A percentile compares a stretch with the other conserved stretches of the same genome.
phyloP scores from a whole-genome alignment of 441 rosid genomes.

The Hura crepitans region DNA sequence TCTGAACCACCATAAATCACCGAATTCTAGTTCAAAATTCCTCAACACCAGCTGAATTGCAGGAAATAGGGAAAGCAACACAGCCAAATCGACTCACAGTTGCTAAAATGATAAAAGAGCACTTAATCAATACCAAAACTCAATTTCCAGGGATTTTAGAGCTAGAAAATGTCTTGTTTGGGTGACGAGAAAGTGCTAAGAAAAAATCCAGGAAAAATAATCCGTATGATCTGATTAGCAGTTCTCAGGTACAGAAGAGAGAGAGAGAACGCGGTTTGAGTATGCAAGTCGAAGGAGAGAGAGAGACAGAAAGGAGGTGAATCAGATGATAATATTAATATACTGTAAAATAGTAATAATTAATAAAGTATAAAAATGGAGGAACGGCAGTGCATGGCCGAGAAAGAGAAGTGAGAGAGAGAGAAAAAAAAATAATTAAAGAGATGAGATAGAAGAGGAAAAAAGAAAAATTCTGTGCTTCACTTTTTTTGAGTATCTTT shows the following conservation, averaged over 20 bases:
- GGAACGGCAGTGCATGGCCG: background rate
- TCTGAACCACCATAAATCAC: conserved; percentile 24
- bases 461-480: background rate
- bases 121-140: conserved; percentile 1
- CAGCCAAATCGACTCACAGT: conserved; percentile 8
- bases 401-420: background rate
- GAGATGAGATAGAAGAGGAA: background rate
- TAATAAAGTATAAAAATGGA: conserved; percentile 12
- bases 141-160: conserved; percentile 14
- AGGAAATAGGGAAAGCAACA: conserved; percentile 1
- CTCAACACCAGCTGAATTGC: conserved; percentile 21
- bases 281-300: conserved; percentile 10
- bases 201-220: conserved; percentile 36
- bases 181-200: conserved; percentile 25
- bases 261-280: conserved; percentile 8
- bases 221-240: conserved; percentile 41
- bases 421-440: background rate
- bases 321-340: background rate
- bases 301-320: conserved; percentile 22
- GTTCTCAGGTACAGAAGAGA: conserved; percentile 7
- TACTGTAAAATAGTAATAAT: background rate
- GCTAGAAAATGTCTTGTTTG: conserved; percentile 12
- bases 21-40: conserved; percentile 18
- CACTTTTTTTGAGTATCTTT: background rate
- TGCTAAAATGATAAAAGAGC: conserved; percentile 9